A percentile compares a stretch with the other conserved stretches of the same genome.
These are phyloP conservation scores for Collybiopsis confluens DNA, from an alignment of 768 basidiomycete genomes.

Conservation along the genomic window DNA sequence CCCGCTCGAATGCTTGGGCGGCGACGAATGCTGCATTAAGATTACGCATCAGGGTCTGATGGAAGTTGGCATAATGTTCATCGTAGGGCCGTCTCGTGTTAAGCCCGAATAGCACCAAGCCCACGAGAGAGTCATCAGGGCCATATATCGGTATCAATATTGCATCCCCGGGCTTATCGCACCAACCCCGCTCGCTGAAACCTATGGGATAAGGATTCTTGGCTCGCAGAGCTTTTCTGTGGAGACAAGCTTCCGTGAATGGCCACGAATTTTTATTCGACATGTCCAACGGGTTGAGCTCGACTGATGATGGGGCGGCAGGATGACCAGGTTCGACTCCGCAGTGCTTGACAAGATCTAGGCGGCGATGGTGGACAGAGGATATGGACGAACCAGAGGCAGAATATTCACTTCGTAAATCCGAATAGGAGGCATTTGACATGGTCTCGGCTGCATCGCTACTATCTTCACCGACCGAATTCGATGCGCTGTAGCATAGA, in stretches of 20 bases:
- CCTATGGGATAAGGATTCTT: slow-evolving; percentile 7
- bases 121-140: slow-evolving; percentile 2
- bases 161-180: slow-evolving; percentile 1
- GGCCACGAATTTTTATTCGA: neutral
- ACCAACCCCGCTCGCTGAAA: slow-evolving; percentile 5
- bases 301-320: neutral
- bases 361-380: neutral
- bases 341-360: slow-evolving; percentile 1
- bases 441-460: neutral
- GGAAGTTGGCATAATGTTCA: slow-evolving; percentile 5
- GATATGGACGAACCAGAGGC: neutral
- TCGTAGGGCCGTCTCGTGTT: slow-evolving; percentile 9
- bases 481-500: slow-evolving; percentile 2
- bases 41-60: slow-evolving; percentile 3
- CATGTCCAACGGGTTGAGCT: neutral
- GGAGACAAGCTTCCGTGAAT: slow-evolving; percentile 2
- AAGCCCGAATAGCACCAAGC: slow-evolving; percentile 7
- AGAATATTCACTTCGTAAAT: slow-evolving; percentile 1
- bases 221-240: neutral
- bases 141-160: slow-evolving; percentile 4
- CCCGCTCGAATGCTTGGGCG: slow-evolving; percentile 4
- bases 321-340: slow-evolving; percentile 7
- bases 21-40: neutral
- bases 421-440: neutral
- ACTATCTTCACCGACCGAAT: neutral